A percentile compares a stretch with the other conserved stretches of the same genome.
These are phyloP conservation scores for Cytospora mali DNA, from an alignment of 2,329 filamentous ascomycete species.

Conservation along the genomic window DNA sequence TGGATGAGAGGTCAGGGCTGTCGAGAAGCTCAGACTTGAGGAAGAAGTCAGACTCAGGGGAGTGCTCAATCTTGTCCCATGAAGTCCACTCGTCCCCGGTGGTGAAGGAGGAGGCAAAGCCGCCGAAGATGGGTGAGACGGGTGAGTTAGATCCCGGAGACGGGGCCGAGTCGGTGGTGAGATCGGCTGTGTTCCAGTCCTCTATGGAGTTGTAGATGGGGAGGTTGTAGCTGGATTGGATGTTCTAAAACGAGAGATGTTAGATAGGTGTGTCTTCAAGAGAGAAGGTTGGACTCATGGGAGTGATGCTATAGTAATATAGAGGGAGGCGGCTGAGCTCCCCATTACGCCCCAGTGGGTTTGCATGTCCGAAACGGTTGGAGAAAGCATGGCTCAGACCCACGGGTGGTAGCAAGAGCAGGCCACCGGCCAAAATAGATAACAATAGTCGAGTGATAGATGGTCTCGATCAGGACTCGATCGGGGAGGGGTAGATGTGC, in stretches of 20 bases:
- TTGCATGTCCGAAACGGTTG: constrained; percentile 9
- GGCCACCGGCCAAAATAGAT: constrained; percentile 6
- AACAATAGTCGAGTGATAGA: neutral
- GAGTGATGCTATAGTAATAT: constrained; percentile 2
- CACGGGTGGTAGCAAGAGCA: constrained; percentile 19
- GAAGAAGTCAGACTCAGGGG: constrained; percentile 36
- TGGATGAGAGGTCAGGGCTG: constrained; percentile 35
- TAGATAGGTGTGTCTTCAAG: neutral
- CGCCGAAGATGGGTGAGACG: constrained; percentile 37
- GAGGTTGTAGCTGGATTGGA: constrained; percentile 8
- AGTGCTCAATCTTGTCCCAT: constrained; percentile 38
- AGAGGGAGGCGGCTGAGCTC: neutral
- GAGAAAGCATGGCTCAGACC: constrained; percentile 8
- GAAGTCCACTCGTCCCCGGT: constrained; percentile 35
- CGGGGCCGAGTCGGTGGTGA: constrained; percentile 41
- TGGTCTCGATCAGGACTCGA: neutral
- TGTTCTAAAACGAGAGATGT: constrained; percentile 17
- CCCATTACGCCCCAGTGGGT: constrained; percentile 11
- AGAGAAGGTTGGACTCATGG: constrained; percentile 1
- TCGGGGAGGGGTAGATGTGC: constrained; percentile 8
- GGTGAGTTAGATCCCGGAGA: constrained; percentile 37
- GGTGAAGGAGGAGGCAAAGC: constrained; percentile 37
- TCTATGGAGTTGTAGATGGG: constrained; percentile 34
- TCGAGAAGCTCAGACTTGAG: constrained; percentile 39
- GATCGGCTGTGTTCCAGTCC: constrained; percentile 38